phyloP scores from a whole-genome alignment of 345 rosid species.

The Streptanthus diversifolius region DNA sequence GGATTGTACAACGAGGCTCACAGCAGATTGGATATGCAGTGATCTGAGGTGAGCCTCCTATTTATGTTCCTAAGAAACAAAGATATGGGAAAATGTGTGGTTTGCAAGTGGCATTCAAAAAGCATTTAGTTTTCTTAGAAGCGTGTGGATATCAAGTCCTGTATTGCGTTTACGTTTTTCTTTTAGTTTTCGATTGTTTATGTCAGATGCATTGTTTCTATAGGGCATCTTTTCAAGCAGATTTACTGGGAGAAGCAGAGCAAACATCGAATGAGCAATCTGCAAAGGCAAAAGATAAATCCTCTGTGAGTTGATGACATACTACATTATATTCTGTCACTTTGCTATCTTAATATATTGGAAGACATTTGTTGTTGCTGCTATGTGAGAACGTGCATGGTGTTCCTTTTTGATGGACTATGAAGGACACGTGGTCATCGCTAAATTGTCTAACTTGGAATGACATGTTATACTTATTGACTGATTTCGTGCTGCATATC shows the following conservation, averaged over 20 bases:
- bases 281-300: conserved; percentile 61
- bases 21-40: conserved; percentile 31
- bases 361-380: not conserved
- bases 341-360: conserved; percentile 16
- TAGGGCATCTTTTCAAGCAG: conserved; percentile 98
- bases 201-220: conserved; percentile 26
- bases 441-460: not conserved
- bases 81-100: not conserved
- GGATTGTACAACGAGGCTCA: conserved; percentile 4
- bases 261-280: conserved; percentile 69
- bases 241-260: conserved; percentile 81
- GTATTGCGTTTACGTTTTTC: not conserved
- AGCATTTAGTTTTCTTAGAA: not conserved
- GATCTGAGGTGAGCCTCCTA: conserved; percentile 75
- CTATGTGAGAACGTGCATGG: not conserved
- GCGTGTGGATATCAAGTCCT: conserved; percentile 11
- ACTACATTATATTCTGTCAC: not conserved
- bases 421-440: conserved; percentile 1
- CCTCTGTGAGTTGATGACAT: conserved; percentile 45
- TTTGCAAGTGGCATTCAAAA: not conserved
- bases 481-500: not conserved
- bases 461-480: not conserved
- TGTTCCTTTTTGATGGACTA: not conserved
- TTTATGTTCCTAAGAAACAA: conserved; percentile 3
- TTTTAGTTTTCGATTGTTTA: not conserved